Evolutionary conservation across 495 filamentous ascomycete species (phyloP), one percentile per base, ranked within the genome.

Genomic region (Xylaria intraflava): DNA sequence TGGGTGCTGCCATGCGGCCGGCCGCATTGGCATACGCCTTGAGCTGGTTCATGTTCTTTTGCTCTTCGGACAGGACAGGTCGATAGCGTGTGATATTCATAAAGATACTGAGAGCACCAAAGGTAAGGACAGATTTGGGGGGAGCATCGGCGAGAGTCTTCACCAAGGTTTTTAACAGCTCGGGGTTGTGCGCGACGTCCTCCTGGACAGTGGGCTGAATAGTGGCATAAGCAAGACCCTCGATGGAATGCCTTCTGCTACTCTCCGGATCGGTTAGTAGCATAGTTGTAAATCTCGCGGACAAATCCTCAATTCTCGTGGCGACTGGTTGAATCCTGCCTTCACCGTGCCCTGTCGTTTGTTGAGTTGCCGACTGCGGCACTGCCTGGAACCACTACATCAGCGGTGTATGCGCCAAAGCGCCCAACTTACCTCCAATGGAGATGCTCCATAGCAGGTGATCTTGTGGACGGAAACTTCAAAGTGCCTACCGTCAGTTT

Each of bases 171-270:
- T 76, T 78, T 33, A 96, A 64, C 44, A 96, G 86, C 8, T 64
- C 54, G 11, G 71, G 66, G 58, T 96, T 85, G 17, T 73, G 73
- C 19, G 82, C 78, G 2, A 98, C 73, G 36, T 83, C 75, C 60
- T 97, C 88, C 62, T 93, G 96, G 49, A 95, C 80, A 35, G 76
- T 81, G 7, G 91, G 82, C 60, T 88, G 86, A 17, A 96, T 75
- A 5, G 90, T 93, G 4, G 88, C 82, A 66, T 92, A 96, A 20
- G 92, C 93, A 51, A 98, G 73, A n/a, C 91, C 94, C 65, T 98
- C 93, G 27, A 98, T 81, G 3, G 89, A 84, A 60, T 83, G 79
- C 40, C 87, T 74, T 39, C 70, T 69, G 38, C 73, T 73, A 48
- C 78, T 72, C 51, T 81, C 75, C 36, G 82, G 74, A 35, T 78